Percentiles rank a stretch among this genome's conserved stretches.
phyloP scores from a whole-genome alignment of 257 asterid genomes.

The Capsicum baccatum region DNA sequence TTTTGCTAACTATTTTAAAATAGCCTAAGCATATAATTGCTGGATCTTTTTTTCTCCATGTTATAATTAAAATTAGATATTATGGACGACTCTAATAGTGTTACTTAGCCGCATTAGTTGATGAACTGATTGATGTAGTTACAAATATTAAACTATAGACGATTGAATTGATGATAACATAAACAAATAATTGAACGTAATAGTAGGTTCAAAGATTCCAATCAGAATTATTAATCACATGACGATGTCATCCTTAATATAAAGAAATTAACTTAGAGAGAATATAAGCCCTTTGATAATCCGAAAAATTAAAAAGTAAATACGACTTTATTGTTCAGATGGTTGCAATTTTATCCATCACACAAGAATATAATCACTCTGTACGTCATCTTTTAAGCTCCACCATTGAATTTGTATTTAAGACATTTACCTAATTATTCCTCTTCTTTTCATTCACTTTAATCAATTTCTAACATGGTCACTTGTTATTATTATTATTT shows the following conservation, averaged over 20 bases:
- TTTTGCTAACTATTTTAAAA: not conserved
- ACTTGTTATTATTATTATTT: slow-evolving; percentile 9
- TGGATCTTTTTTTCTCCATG: not conserved
- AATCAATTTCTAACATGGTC: not conserved
- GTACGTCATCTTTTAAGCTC: slow-evolving; percentile 29
- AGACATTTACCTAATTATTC: slow-evolving; percentile 28
- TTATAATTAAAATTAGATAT: not conserved
- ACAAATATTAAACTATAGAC: not conserved
- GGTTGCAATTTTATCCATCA: not conserved
- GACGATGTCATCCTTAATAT: slow-evolving; percentile 33
- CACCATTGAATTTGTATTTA: slow-evolving; percentile 26
- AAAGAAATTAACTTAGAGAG: slow-evolving; percentile 21
- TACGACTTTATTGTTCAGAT: slow-evolving; percentile 28
- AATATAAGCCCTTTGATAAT: slow-evolving; percentile 29
- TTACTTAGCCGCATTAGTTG: not conserved
- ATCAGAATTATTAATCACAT: slow-evolving; percentile 24
- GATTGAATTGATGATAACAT: slow-evolving; percentile 11
- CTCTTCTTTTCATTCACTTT: not conserved
- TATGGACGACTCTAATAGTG: not conserved
- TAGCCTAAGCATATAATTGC: not conserved
- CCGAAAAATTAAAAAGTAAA: slow-evolving; percentile 16
- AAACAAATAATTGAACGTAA: slow-evolving; percentile 8
- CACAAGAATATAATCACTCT: not conserved
- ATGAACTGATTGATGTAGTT: not conserved
- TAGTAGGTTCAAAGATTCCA: slow-evolving; percentile 31